These are phyloP conservation scores for Lactarius sp. DNA, from an alignment of 768 basidiomycete genomes.

Conservation along the genomic window DNA sequence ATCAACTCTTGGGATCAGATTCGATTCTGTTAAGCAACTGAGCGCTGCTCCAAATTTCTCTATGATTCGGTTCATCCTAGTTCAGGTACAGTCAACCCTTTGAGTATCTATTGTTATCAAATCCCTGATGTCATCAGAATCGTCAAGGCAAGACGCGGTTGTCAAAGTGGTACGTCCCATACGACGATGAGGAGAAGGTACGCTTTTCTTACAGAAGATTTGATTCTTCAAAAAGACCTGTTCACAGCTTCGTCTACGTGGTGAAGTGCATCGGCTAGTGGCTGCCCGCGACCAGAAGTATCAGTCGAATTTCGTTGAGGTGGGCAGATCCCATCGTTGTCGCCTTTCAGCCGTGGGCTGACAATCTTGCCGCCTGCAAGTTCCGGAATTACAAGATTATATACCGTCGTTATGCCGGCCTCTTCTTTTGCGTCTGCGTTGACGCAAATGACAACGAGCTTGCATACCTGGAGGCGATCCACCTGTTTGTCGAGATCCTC, in stretches of 20 bases:
- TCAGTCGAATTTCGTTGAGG: constrained; percentile 99
- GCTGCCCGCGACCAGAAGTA: constrained; percentile 98
- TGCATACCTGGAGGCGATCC: constrained; percentile 95
- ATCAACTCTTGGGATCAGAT: no score
- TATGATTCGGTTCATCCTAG: constrained; percentile 98
- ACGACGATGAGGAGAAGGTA: constrained; percentile 99
- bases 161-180: constrained; percentile 98
- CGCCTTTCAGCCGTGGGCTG: neutral
- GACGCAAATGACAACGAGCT: constrained; percentile 98
- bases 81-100: constrained; percentile 58
- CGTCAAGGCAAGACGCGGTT: constrained; percentile 96
- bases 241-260: constrained; percentile 78
- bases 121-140: constrained; percentile 54
- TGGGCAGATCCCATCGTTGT: constrained; percentile 35
- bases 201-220: constrained; percentile 10
- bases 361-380: constrained; percentile 38
- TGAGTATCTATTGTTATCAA: neutral
- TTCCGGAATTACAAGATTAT: constrained; percentile 98
- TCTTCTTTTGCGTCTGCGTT: constrained; percentile 97
- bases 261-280: constrained; percentile 93
- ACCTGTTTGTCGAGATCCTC: constrained; percentile 95
- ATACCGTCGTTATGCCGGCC: constrained; percentile 92
- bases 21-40: no score
- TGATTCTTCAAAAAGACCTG: neutral
- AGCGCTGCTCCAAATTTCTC: constrained; percentile 5